phyloP scores from a whole-genome alignment of 73 alveolate genomes.

The Stentor roeselii region DNA sequence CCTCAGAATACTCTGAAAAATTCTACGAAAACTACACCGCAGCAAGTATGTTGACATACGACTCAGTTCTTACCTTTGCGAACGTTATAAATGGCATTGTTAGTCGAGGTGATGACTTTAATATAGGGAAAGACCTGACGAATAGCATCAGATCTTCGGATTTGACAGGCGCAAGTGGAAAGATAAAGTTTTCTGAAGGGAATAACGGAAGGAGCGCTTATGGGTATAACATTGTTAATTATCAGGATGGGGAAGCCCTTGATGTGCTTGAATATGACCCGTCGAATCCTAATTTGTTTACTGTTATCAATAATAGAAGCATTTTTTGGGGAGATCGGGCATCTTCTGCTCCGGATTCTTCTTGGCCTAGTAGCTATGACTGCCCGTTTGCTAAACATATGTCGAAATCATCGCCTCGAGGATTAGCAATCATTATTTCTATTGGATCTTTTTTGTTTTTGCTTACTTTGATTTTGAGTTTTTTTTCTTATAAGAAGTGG shows the following conservation, averaged over 20 bases:
- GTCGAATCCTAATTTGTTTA: neutral
- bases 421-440: neutral
- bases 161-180: neutral
- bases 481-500: constrained; percentile 13
- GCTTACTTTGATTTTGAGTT: neutral
- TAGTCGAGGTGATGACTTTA: neutral
- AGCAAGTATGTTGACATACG: neutral
- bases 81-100: neutral
- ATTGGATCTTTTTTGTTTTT: neutral
- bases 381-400: constrained; percentile 20
- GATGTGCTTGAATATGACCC: neutral
- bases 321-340: neutral
- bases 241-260: neutral
- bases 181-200: neutral
- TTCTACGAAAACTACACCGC: neutral
- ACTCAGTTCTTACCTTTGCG: neutral
- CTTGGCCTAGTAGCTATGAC: neutral
- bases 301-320: neutral
- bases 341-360: neutral
- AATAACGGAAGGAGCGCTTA: neutral
- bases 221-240: neutral
- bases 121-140: neutral
- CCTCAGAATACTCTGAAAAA: neutral
- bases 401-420: neutral
- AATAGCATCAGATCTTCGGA: neutral